Evolutionary conservation across 768 basidiomycete species (phyloP), one percentile per base, ranked within the genome.

Genomic region (Tylopilus sp.): DNA sequence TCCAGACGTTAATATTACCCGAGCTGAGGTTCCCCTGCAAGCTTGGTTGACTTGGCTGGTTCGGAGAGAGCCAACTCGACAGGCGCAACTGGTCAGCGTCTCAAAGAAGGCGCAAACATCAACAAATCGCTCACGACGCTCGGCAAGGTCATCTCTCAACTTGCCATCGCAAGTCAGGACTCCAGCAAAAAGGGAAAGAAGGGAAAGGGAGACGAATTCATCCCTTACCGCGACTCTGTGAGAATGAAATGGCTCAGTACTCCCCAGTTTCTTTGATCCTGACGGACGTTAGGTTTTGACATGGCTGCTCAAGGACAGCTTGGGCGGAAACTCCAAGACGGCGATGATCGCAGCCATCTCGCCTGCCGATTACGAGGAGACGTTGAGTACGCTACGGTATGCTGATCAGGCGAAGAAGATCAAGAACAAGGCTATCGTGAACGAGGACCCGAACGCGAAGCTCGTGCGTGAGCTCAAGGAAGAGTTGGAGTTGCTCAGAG

Each of bases 401-500:
- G 97, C 97, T 61, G 94, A 97, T 78, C 92, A 92, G 69, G 95
- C 96, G 30, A 99, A 99, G 87, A 96, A 96, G 86, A 99, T 99
- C 74, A 98, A 95, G 85, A 99, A 98, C 74, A 96, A 98, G 76
- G 96, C 97, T 16, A 85, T 98, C 53, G 91, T 99, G 59, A 99
- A 99, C 74, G 97, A 99, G 75, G 97, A 99, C 80, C 97, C 97
- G 29, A 99, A 98, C 64, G 96, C 96, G 66, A 98, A 93, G 76
- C 87, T 99, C 52, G 95, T 99, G 52, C 87, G 95, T 44, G 96
- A 98, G 72, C 88, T 99, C 70, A 99, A 98, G 73, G 97, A 98
- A 76, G 97, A 99, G 73, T 77, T 99, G 40, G 92, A 96, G 68
- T 78, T 89, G 74, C 86, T 98, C 42, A 82, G 93, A 78, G 87